These are phyloP conservation scores for Barbatosphaeria neglecta DNA, from an alignment of 495 filamentous ascomycete species.

Conservation along the genomic window DNA sequence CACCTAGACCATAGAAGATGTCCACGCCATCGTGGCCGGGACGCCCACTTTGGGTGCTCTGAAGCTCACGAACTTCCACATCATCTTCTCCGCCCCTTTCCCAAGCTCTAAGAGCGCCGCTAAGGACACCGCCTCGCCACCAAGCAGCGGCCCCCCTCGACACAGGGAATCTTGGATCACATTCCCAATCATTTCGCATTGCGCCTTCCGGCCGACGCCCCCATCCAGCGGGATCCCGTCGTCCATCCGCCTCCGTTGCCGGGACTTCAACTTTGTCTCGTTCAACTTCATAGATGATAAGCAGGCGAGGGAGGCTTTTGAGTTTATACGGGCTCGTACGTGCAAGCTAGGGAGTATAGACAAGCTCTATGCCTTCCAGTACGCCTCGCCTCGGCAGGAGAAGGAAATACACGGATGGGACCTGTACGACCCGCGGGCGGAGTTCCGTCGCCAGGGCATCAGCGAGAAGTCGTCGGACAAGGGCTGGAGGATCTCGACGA, in stretches of 20 bases:
- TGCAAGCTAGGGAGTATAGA: conserved; percentile 77
- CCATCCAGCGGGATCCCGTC: conserved; percentile 60
- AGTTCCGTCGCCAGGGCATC: conserved; percentile 73
- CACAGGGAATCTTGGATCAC: conserved; percentile 84
- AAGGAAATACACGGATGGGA: conserved; percentile 71
- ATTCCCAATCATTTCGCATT: conserved; percentile 78
- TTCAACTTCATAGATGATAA: conserved; percentile 73
- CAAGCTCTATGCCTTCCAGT: conserved; percentile 84
- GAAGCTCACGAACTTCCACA: conserved; percentile 28
- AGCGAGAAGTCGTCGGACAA: conserved; percentile 58
- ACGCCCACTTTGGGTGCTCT: conserved; percentile 29
- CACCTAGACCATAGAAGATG: conserved; percentile 19
- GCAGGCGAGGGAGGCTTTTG: conserved; percentile 75
- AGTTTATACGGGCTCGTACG: conserved; percentile 70
- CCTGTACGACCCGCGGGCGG: conserved; percentile 72
- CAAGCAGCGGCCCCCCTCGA: conserved; percentile 14
- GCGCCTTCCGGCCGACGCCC: conserved; percentile 58
- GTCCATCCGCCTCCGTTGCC: conserved; percentile 76
- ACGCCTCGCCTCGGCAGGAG: conserved; percentile 62
- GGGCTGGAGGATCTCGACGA: conserved; percentile 82
- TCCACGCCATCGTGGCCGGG: conserved; percentile 32
- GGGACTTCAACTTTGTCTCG: conserved; percentile 86
- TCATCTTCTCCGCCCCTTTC: conserved; percentile 23
- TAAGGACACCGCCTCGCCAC: not conserved
- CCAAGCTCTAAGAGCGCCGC: conserved; percentile 12